Base-by-base conservation (phyloP, 106 monocot species). In the Platanthera zijinensis region DNA sequence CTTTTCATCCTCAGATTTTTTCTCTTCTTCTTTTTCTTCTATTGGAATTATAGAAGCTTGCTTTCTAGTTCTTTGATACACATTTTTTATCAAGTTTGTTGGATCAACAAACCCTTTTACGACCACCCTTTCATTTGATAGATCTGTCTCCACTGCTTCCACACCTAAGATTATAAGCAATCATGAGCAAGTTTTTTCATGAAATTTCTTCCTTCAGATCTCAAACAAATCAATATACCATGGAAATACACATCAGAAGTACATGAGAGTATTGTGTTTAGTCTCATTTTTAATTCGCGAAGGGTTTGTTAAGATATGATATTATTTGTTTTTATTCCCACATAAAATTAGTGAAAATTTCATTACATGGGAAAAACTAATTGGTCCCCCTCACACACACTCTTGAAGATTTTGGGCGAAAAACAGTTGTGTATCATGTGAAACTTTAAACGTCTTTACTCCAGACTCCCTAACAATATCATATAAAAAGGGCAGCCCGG, bases 61-160 rank as follows among this genome's bases (percentile, higher is more conserved):
- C 78, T 82, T 87, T 69, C 86, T 77, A 4, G 92, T 95, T 78
- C 82, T 84, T 48, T 69, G 74, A 47, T 89, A 75, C n/a, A 95
- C 82, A n/a, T 82, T 76, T 46, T 90, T 84, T 14, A 90, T 87
- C 13, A 95, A 64, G 3, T 76, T 81, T 49, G 32, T 77, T 3
- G 95, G 89, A 19, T 95, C 95, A 0, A 95, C 21, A 28, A 90
- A 72, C 4, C 95, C 92, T 74, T 75, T 89, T 12, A 95, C 86
- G 6, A 78, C 67, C 69, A 95, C 84, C 52, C 84, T 84, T 45
- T 81, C 77, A 39, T 86, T 92, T 15, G 61, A 15, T 3, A 86
- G 1, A 69, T 89, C 87, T 9, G 86, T 83, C 48, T 52, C 84
- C 28, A 89, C 92, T 15, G 95, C 84, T 70, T 92, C 89, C 67